Conservation (phyloP, 1,139 yeast genomes). For the Suhomyces taliae region DNA sequence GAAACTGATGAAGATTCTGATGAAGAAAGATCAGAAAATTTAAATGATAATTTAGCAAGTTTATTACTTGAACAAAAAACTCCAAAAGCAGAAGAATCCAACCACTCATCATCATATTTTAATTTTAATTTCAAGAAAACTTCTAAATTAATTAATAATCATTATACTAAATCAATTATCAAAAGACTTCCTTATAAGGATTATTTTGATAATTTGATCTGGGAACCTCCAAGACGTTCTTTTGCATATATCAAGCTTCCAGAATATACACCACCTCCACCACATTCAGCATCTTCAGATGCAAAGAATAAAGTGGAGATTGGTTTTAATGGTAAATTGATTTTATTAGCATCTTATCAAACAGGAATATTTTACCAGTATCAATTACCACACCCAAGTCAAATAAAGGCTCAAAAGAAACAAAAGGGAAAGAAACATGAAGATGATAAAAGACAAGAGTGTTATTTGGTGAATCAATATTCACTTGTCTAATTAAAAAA, state of each 20-base stretch:
- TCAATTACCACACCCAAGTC: slow-evolving; percentile 27
- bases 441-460: slow-evolving; percentile 30
- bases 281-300: slow-evolving; percentile 8
- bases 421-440: slow-evolving; percentile 8
- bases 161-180: slow-evolving; percentile 39
- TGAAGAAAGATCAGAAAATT: slow-evolving; percentile 30
- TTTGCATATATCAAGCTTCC: slow-evolving; percentile 45
- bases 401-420: neutral
- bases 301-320: slow-evolving; percentile 29
- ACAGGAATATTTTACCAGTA: slow-evolving; percentile 44
- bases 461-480: slow-evolving; percentile 30
- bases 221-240: slow-evolving; percentile 48
- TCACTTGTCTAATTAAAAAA: slow-evolving; percentile 12
- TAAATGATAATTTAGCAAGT: slow-evolving; percentile 47
- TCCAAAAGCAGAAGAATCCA: slow-evolving; percentile 14
- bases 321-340: slow-evolving; percentile 37
- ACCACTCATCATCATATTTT: slow-evolving; percentile 16
- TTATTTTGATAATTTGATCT: slow-evolving; percentile 42
- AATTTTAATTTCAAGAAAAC: slow-evolving; percentile 22
- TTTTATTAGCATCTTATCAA: slow-evolving; percentile 41
- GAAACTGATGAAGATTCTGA: slow-evolving; percentile 8
- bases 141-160: slow-evolving; percentile 29
- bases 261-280: slow-evolving; percentile 25
- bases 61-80: slow-evolving; percentile 33
- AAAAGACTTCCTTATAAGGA: slow-evolving; percentile 45